A percentile compares a stretch with the other conserved stretches of the same genome.
Evolutionary conservation across 2,329 filamentous ascomycete species (phyloP).

Genomic region (Trichoderma atrobrunneum): DNA sequence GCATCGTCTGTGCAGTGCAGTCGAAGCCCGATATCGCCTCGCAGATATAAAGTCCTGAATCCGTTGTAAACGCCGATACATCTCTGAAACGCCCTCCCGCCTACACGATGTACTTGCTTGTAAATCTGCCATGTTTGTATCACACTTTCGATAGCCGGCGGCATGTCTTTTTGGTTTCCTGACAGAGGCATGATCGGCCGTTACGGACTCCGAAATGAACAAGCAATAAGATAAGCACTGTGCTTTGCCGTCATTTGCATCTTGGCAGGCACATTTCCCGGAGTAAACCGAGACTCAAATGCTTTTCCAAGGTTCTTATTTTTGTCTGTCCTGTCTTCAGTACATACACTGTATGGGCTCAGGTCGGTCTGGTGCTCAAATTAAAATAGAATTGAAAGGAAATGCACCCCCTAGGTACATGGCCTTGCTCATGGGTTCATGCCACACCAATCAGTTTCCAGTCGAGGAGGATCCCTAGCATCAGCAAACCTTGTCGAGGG

Average conservation of each 20-base stretch:
- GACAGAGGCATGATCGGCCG: neutral
- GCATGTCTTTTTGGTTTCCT: neutral
- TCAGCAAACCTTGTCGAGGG: neutral
- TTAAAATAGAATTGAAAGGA: neutral
- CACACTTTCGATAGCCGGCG: neutral
- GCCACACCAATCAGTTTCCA: neutral
- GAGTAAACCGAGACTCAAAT: neutral
- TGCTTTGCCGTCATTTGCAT: neutral
- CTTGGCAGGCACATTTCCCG: conserved; percentile 1
- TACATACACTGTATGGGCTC: neutral
- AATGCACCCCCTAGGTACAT: neutral
- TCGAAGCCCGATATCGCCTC: conserved; percentile 4
- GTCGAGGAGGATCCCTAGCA: neutral
- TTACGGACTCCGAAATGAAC: neutral
- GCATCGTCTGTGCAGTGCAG: no score
- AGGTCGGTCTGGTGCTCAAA: neutral
- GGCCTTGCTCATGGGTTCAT: neutral
- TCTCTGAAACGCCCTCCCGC: neutral
- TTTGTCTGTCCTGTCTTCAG: neutral
- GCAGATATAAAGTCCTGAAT: neutral
- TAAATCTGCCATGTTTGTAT: neutral
- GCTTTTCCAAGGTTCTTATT: no score
- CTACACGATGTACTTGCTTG: neutral
- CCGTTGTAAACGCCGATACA: neutral
- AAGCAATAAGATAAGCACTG: neutral